phyloP scores from a whole-genome alignment of 306 rosid genomes.

The Cucumis hystrix region DNA sequence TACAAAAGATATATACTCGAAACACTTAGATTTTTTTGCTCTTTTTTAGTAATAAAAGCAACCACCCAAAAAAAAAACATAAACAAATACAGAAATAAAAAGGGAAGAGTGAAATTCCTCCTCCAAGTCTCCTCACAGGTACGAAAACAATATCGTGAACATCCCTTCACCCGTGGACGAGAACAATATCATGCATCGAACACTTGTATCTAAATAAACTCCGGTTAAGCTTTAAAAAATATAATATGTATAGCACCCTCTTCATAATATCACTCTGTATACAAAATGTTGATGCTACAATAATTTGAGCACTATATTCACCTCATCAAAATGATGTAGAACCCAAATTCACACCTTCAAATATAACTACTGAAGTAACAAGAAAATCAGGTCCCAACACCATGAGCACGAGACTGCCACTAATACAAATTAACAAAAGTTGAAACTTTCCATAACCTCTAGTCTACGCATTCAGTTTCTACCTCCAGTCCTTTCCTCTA shows the following conservation, averaged over 20 bases:
- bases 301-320: neutral
- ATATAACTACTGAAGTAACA: neutral
- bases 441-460: neutral
- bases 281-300: neutral
- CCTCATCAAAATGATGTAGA: neutral
- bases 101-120: neutral
- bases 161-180: neutral
- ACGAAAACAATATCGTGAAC: neutral
- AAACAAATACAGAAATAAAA: neutral
- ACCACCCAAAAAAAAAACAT: neutral
- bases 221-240: neutral
- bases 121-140: neutral
- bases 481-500: neutral
- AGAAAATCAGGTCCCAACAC: neutral
- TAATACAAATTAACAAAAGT: neutral
- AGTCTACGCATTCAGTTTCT: neutral
- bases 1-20: conserved; percentile 8
- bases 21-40: neutral
- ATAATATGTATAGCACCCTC: neutral
- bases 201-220: neutral
- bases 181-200: neutral
- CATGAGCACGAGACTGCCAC: neutral
- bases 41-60: neutral
- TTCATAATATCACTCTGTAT: neutral
- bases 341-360: neutral